A percentile compares a stretch with the other conserved stretches of the same genome.
These are phyloP conservation scores for Vigna unguiculata DNA, from an alignment of 306 rosid species.

Conservation along the genomic window DNA sequence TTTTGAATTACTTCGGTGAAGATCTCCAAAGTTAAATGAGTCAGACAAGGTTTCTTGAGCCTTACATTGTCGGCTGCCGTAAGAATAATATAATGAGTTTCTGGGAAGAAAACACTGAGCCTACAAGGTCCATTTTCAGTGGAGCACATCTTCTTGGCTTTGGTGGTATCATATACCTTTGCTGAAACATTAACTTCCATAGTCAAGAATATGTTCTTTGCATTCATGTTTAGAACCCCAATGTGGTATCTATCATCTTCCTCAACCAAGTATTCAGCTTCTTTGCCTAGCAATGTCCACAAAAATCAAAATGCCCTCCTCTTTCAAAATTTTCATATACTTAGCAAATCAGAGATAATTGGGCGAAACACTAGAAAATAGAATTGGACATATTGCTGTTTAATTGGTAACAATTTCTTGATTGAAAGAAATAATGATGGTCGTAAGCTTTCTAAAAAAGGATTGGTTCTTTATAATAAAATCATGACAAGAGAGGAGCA, in stretches of 20 bases:
- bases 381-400: neutral
- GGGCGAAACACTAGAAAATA: neutral
- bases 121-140: conserved; percentile 58
- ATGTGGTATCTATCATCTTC: conserved; percentile 69
- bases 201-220: conserved; percentile 53
- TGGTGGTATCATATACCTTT: conserved; percentile 65
- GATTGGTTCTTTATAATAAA: neutral
- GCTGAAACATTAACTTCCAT: conserved; percentile 61
- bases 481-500: neutral
- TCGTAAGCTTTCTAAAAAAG: neutral
- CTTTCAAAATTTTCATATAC: neutral
- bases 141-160: conserved; percentile 66
- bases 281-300: conserved; percentile 54
- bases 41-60: neutral
- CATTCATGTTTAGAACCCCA: conserved; percentile 62
- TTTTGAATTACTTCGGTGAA: conserved; percentile 27
- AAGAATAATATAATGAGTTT: conserved; percentile 54
- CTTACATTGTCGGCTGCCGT: conserved; percentile 66
- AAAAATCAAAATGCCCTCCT: conserved; percentile 17
- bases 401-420: neutral
- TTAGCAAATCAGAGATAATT: neutral
- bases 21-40: neutral
- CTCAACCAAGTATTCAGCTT: conserved; percentile 59
- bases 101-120: conserved; percentile 61
- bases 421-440: neutral